Percentiles rank a stretch among this genome's conserved stretches.
Evolutionary conservation across 2,329 filamentous ascomycete species (phyloP).

Genomic region (Curvularia hawaiiensis): DNA sequence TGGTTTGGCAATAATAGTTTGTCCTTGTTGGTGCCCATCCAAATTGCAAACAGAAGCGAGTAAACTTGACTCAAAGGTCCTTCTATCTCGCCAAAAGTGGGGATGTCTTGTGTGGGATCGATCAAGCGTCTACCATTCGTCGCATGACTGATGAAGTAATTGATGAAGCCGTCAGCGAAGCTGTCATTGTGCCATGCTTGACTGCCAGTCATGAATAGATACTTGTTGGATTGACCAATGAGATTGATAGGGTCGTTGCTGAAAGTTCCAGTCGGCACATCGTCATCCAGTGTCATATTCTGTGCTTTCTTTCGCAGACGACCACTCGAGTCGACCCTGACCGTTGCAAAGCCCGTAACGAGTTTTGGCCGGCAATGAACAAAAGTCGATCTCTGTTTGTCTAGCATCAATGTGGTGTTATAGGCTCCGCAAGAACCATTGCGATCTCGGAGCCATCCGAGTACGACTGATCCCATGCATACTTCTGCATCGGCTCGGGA

Average conservation of each 20-base stretch:
- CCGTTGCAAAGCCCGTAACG: conserved; percentile 38
- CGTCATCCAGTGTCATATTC: not conserved
- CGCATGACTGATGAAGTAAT: conserved; percentile 50
- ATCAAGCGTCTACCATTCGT: conserved; percentile 43
- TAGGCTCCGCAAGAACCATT: conserved; percentile 18
- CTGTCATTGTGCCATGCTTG: conserved; percentile 56
- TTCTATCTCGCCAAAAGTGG: conserved; percentile 36
- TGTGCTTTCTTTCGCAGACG: conserved; percentile 26
- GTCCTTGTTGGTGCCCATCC: conserved; percentile 51
- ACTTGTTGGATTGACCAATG: conserved; percentile 29
- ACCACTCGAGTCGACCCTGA: conserved; percentile 43
- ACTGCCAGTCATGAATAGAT: conserved; percentile 20
- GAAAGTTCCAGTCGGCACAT: conserved; percentile 17
- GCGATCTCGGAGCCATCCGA: conserved; percentile 36
- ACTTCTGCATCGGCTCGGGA: conserved; percentile 21
- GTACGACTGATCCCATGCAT: conserved; percentile 29
- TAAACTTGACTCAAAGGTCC: conserved; percentile 40
- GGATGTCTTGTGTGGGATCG: conserved; percentile 41
- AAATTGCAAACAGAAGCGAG: conserved; percentile 49
- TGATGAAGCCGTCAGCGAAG: conserved; percentile 52
- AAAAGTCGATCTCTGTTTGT: conserved; percentile 29
- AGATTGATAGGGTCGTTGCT: conserved; percentile 33
- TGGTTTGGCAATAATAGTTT: conserved; percentile 42
- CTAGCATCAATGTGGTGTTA: not conserved
- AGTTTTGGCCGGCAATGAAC: conserved; percentile 48